phyloP scores from a whole-genome alignment of 2,329 filamentous ascomycete species.

The Aspergillus luchuensis region DNA sequence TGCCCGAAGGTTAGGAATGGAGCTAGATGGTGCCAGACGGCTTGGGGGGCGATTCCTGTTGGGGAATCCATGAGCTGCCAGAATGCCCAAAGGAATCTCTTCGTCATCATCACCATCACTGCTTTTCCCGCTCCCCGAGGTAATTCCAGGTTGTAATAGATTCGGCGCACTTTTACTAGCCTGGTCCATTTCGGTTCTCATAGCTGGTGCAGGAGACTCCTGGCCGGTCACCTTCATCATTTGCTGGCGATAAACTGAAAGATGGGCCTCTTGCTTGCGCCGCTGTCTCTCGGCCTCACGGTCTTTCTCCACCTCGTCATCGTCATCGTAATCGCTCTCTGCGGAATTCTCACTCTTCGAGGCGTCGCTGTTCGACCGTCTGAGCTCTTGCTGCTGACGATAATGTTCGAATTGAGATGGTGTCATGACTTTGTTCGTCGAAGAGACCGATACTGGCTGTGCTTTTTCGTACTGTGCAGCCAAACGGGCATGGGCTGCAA shows the following conservation, averaged over 20 bases:
- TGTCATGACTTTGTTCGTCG: slow-evolving; percentile 80
- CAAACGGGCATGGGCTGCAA: slow-evolving; percentile 48
- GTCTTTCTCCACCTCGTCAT: slow-evolving; percentile 76
- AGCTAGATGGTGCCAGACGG: slow-evolving; percentile 64
- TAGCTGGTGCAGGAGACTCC: slow-evolving; percentile 51
- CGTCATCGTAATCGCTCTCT: slow-evolving; percentile 70
- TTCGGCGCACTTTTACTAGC: slow-evolving; percentile 65
- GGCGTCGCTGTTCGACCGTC: slow-evolving; percentile 56
- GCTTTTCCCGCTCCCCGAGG: slow-evolving; percentile 42
- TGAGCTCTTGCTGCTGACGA: slow-evolving; percentile 68
- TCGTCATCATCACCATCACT: slow-evolving; percentile 74
- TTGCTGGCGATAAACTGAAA: slow-evolving; percentile 86
- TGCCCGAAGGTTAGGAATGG: slow-evolving; percentile 71
- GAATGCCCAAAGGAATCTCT: slow-evolving; percentile 80
- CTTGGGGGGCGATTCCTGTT: slow-evolving; percentile 74
- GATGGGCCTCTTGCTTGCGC: slow-evolving; percentile 84
- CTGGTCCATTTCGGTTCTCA: slow-evolving; percentile 59
- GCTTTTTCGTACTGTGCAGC: slow-evolving; percentile 49
- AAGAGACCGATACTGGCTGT: slow-evolving; percentile 37
- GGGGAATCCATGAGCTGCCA: slow-evolving; percentile 87
- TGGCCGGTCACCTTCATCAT: slow-evolving; percentile 97
- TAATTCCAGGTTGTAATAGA: slow-evolving; percentile 46
- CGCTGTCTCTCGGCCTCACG: slow-evolving; percentile 74
- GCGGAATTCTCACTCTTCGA: slow-evolving; percentile 56
- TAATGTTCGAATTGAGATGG: slow-evolving; percentile 84